These are phyloP conservation scores for Thyridium curvatum DNA, from an alignment of 2,329 filamentous ascomycete species.

Conservation along the genomic window DNA sequence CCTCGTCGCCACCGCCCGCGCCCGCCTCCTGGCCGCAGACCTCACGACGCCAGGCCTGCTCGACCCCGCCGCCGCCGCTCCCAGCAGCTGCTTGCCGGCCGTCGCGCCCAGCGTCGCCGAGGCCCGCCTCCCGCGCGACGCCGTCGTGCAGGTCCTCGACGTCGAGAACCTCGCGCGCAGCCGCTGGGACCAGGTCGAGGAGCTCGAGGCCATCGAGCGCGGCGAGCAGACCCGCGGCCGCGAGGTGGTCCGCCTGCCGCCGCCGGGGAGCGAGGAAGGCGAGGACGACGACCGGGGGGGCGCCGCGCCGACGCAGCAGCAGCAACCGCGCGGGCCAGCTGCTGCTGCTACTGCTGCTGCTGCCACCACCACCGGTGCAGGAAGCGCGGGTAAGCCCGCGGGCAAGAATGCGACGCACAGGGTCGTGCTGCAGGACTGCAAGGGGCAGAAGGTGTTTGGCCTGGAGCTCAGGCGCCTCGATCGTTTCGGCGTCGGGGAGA, in stretches of 20 bases:
- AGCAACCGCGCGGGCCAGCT: not conserved
- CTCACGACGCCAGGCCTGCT: conserved; percentile 56
- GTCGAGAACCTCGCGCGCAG: conserved; percentile 76
- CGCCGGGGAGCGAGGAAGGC: conserved; percentile 26
- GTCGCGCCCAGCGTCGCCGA: conserved; percentile 41
- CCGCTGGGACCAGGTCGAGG: conserved; percentile 82
- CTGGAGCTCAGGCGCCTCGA: conserved; percentile 65
- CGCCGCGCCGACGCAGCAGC: conserved; percentile 13
- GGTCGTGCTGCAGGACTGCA: conserved; percentile 74
- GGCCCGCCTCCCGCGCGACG: conserved; percentile 48
- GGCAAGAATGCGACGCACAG: conserved; percentile 62
- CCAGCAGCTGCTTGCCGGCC: conserved; percentile 33
- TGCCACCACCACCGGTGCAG: not conserved
- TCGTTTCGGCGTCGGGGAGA: conserved; percentile 58
- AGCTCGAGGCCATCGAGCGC: conserved; percentile 65
- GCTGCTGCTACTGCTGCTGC: conserved; percentile 4
- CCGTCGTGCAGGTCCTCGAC: conserved; percentile 78
- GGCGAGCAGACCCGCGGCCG: conserved; percentile 71
- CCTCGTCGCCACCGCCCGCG: conserved; percentile 71
- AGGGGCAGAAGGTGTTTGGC: conserved; percentile 61
- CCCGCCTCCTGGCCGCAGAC: conserved; percentile 74
- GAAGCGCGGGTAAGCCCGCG: conserved; percentile 7
- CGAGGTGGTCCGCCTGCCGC: conserved; percentile 68
- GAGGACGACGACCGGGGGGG: conserved; percentile 36
- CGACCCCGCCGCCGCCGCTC: conserved; percentile 27